phyloP scores from a whole-genome alignment of 805 yeast genomes.

The Ogataea trehaloabstinens region DNA sequence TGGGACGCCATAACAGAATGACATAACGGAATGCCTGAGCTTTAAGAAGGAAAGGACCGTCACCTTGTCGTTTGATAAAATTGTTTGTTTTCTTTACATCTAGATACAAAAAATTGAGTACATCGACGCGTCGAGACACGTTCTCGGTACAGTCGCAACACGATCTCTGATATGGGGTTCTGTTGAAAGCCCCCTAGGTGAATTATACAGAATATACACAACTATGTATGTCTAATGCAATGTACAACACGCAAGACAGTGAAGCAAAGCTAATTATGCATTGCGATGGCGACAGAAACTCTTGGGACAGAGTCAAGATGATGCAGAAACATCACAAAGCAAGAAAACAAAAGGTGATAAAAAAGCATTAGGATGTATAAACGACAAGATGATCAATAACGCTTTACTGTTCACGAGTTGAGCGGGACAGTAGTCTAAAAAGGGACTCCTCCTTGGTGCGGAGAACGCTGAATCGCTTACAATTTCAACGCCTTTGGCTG shows the following conservation, averaged over 20 bases:
- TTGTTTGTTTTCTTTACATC: too few species aligned
- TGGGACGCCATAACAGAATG: too few species aligned
- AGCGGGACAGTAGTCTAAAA: constrained; percentile 19
- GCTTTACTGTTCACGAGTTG: constrained; percentile 27
- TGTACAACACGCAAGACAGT: constrained; percentile 8
- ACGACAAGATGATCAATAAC: constrained; percentile 6
- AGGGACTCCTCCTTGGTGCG: neutral
- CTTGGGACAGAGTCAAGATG: neutral
- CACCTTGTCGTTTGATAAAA: too few species aligned
- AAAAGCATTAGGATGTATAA: constrained; percentile 6
- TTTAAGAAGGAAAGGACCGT: too few species aligned
- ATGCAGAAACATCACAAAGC: neutral
- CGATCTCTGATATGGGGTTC: constrained; percentile 13
- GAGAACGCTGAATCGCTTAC: constrained; percentile 33
- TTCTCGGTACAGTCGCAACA: too few species aligned
- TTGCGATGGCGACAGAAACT: constrained; percentile 1
- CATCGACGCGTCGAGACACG: too few species aligned
- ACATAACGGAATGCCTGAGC: too few species aligned
- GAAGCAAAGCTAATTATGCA: constrained; percentile 1
- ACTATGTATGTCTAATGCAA: constrained; percentile 17
- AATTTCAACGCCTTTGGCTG: constrained; percentile 78
- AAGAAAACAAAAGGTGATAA: constrained; percentile 1
- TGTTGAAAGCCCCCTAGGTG: constrained; percentile 20
- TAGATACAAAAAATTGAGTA: too few species aligned
- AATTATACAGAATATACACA: constrained; percentile 19